phyloP scores from a whole-genome alignment of 2,329 filamentous ascomycete genomes.

The Tolypocladium sp. region DNA sequence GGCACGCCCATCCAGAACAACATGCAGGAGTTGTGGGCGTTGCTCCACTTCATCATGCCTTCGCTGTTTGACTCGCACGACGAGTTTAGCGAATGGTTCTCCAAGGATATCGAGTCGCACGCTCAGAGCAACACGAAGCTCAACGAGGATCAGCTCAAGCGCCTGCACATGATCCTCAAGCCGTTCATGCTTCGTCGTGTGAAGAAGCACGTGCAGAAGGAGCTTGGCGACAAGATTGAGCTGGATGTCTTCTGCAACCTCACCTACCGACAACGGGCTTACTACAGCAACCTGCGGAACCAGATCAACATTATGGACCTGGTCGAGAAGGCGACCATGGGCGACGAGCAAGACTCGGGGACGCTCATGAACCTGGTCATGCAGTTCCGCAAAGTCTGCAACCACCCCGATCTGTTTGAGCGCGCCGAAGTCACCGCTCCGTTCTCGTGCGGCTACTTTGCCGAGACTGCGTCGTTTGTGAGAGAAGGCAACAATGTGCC shows the following conservation, averaged over 20 bases:
- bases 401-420: slow-evolving; percentile 95
- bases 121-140: slow-evolving; percentile 99
- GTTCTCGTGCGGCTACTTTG: slow-evolving; percentile 75
- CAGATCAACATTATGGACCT: slow-evolving; percentile 99
- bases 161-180: slow-evolving; percentile 97
- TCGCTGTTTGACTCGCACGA: slow-evolving; percentile 92
- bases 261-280: slow-evolving; percentile 89
- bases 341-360: slow-evolving; percentile 88
- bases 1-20: slow-evolving; percentile 99
- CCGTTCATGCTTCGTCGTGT: slow-evolving; percentile 99
- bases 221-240: slow-evolving; percentile 98
- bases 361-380: slow-evolving; percentile 99
- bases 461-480: slow-evolving; percentile 90
- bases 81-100: slow-evolving; percentile 91
- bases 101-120: slow-evolving; percentile 94
- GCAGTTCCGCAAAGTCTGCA: slow-evolving; percentile 99
- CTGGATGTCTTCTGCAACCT: slow-evolving; percentile 93
- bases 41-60: slow-evolving; percentile 99
- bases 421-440: slow-evolving; percentile 86
- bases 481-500: slow-evolving; percentile 75
- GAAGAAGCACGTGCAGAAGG: slow-evolving; percentile 99
- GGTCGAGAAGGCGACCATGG: slow-evolving; percentile 91
- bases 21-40: slow-evolving; percentile 97
- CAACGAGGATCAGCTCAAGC: slow-evolving; percentile 94
- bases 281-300: slow-evolving; percentile 86